phyloP scores from a whole-genome alignment of 345 rosid species.

The Gossypium arboreum region DNA sequence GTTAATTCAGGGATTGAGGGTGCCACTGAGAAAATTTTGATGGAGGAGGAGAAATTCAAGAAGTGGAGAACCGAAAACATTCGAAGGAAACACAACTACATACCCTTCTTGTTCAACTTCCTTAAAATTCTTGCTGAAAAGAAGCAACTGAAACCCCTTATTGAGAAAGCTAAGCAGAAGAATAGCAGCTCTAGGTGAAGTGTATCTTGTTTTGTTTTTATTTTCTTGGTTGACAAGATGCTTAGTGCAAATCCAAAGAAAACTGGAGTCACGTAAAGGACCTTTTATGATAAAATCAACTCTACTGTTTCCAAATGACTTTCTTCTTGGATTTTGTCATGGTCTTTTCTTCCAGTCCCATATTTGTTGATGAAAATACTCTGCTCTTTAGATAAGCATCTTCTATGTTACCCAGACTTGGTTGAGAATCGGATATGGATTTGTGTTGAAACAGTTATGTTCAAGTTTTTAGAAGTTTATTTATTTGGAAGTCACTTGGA shows the following conservation, averaged over 20 bases:
- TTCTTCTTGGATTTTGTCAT: not conserved
- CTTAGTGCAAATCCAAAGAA: not conserved
- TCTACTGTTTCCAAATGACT: not conserved
- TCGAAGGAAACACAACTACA: slow-evolving; percentile 93
- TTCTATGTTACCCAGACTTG: not conserved
- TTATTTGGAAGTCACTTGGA: not conserved
- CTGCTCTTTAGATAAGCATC: not conserved
- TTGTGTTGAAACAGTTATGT: not conserved
- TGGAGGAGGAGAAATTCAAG: slow-evolving; percentile 94
- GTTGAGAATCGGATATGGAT: not conserved
- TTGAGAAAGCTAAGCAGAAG: slow-evolving; percentile 97
- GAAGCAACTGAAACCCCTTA: slow-evolving; percentile 96
- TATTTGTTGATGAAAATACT: not conserved
- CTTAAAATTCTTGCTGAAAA: slow-evolving; percentile 96
- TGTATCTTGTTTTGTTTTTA: not conserved
- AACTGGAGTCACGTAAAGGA: not conserved
- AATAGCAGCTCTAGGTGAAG: slow-evolving; percentile 48
- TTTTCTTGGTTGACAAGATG: not conserved
- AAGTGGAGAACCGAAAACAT: slow-evolving; percentile 96
- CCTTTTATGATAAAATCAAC: not conserved
- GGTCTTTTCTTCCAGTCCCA: not conserved
- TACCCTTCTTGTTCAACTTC: slow-evolving; percentile 91
- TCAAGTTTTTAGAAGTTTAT: not conserved
- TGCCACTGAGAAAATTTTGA: slow-evolving; percentile 75
- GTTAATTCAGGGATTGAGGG: slow-evolving; percentile 71